Base-by-base conservation (phyloP, 768 basidiomycete species). In the Paxillus rubicundulus region DNA sequence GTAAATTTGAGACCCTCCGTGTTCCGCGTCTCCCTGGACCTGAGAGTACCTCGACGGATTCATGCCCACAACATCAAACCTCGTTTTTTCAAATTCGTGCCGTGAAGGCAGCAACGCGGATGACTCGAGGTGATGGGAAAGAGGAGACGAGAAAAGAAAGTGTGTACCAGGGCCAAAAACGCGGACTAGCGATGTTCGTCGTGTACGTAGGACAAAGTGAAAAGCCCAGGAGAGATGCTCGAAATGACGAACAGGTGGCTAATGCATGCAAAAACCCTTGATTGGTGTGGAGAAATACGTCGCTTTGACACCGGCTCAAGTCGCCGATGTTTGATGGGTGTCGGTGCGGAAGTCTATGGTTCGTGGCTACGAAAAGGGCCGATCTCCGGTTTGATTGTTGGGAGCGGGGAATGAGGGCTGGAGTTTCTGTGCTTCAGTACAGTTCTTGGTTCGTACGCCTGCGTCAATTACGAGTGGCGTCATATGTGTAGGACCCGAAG, bases 261-360 rank as follows among this genome's bases (percentile, higher is more conserved):
- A 18, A 13, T 18, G 39, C 40, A 43, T 43, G 49, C 9, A 16
- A 33, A 57, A 66, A 65, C 56, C 61, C 58, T 66, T 61, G 47
- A 57, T 58, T 47, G 54, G 65, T 55, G 53, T 62, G 62, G 45
- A 17, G 10, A n/a, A 47, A 44, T 37, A 45, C 38, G 43, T 34
- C 45, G 27, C 20, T 9, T 9, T 47, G 37, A 34, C 16, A 45
- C 18, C 24, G 24, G 24, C 24, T 24, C 24, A 24, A 24, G n/a
- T n/a, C 20, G 14, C 13, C 3, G 16, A 16, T 13, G 2, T 37
- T 14, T 33, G 13, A 24, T 38, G 2, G 38, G 49, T 33, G 21
- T 33, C 38, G n/a, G 24, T 30, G 16, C 14, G 18, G n/a, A 27
- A 34, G n/a, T 24, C 24, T 6, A 24, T 39, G 17, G 36, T 39